These are phyloP conservation scores for Mycena chlorophos DNA, from an alignment of 768 basidiomycete species.

Conservation along the genomic window DNA sequence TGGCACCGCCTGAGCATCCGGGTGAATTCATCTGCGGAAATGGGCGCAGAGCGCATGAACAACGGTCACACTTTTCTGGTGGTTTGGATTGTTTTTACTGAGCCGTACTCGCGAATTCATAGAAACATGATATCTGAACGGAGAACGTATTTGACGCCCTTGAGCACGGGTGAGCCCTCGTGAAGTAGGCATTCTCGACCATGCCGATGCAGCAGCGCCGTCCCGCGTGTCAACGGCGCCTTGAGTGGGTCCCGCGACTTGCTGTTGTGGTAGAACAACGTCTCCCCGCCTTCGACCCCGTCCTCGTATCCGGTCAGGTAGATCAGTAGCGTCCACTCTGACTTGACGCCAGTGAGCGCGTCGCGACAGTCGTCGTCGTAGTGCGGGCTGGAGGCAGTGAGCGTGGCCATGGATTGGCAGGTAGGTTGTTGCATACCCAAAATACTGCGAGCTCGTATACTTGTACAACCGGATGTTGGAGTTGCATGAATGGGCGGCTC, in stretches of 20 bases:
- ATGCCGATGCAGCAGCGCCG: constrained; percentile 68
- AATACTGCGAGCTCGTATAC: constrained; percentile 62
- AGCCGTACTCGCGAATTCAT: constrained; percentile 16
- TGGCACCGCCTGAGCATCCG: constrained; percentile 43
- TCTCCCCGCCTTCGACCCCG: constrained; percentile 76
- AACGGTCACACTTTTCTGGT: not conserved
- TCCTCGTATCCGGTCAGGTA: constrained; percentile 74
- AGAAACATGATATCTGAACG: constrained; percentile 74
- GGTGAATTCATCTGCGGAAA: constrained; percentile 46
- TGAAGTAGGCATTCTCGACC: constrained; percentile 73
- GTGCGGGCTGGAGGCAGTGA: no score
- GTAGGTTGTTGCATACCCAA: constrained; percentile 44
- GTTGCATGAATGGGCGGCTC: constrained; percentile 57
- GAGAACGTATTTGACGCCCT: constrained; percentile 70
- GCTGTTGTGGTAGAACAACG: constrained; percentile 65
- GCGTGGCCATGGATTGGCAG: not conserved
- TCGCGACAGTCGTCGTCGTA: constrained; percentile 75
- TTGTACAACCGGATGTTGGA: constrained; percentile 76
- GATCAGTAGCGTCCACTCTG: constrained; percentile 77
- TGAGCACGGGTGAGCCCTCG: constrained; percentile 63
- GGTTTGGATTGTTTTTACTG: not conserved
- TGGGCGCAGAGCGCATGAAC: not conserved
- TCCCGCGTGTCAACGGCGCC: constrained; percentile 58
- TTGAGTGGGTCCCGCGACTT: constrained; percentile 49
- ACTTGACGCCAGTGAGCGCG: constrained; percentile 55